Base-by-base conservation (phyloP, 805 yeast species). In the Torulaspora indica region DNA sequence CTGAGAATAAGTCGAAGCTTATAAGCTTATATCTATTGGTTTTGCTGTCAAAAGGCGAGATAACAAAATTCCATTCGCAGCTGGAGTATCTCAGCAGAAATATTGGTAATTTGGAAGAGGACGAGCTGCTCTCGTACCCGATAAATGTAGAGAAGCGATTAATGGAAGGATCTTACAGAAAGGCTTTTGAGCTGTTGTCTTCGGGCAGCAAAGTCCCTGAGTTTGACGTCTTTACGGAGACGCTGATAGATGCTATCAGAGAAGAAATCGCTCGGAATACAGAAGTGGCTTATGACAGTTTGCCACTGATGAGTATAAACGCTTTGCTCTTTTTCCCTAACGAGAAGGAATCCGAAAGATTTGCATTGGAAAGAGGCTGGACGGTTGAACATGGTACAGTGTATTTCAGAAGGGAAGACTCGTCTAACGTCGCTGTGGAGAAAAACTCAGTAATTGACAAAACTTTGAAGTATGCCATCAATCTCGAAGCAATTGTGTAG, bases 121-220 rank as follows among this genome's bases (percentile, higher is more conserved):
- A 86, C 62, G 71, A 75, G 53, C 86, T 75, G 62, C 71, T 91
- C 54, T 76, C 79, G 38, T 89, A 89, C 63, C 98, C 98, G 18
- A 81, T 91, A 42, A 81, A 81, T 54, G 79, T 93, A 56, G 98
- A 93, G 64, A 81, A 86, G 53, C 87, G 95, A 84, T 77, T 93
- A 53, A 88, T 91, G 83, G 98, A 93, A 68, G 98, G 98, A 34
- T 85, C 91, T 52, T 93, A 90, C 67, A 93, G 88, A 65, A 86
- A 86, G 66, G 91, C 90, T 36, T 85, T 93, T 84, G 82, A 78
- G 54, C 74, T 85, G 43, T 74, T 85, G 68, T 60, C 56, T 55
- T 54, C 52, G 43, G 69, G 62, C 6, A 54, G 50, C 41, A 62
- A 57, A 35, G 79, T 82, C 52, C 77, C 80, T 46, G 98, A 93